Evolutionary conservation across 495 filamentous ascomycete species (phyloP).

Genomic region (Penicillium chermesinum): DNA sequence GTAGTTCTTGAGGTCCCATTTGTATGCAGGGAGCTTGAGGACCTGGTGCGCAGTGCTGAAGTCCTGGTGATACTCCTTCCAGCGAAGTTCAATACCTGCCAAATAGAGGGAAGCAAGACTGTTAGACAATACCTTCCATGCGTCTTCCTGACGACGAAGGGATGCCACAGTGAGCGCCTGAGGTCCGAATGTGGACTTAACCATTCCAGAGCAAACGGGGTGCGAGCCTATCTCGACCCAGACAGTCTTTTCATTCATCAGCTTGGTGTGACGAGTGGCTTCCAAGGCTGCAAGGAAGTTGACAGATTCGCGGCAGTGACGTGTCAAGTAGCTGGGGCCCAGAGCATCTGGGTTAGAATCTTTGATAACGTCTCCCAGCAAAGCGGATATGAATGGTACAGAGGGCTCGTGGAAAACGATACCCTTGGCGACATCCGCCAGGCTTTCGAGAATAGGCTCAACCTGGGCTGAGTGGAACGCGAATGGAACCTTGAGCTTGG

Average conservation of each 20-base stretch:
- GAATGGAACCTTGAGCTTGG: constrained; percentile 65
- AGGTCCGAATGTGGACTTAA: constrained; percentile 60
- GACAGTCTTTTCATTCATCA: constrained; percentile 40
- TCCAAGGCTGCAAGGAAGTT: constrained; percentile 64
- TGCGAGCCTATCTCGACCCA: constrained; percentile 67
- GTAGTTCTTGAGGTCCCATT: constrained; percentile 75
- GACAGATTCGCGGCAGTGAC: constrained; percentile 67
- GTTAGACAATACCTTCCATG: constrained; percentile 59
- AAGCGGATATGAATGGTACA: constrained; percentile 70
- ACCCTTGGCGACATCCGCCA: constrained; percentile 52
- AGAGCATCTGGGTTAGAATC: constrained; percentile 49
- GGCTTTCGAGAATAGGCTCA: constrained; percentile 65
- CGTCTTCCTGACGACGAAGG: constrained; percentile 49
- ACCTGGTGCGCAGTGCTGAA: constrained; percentile 57
- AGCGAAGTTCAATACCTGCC: constrained; percentile 63
- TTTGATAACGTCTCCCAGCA: constrained; percentile 55
- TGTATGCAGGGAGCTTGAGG: constrained; percentile 66
- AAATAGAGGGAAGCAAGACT: constrained; percentile 58
- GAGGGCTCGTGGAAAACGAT: constrained; percentile 56
- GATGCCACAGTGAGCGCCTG: constrained; percentile 55
- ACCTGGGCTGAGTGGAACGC: constrained; percentile 82
- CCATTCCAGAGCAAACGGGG: constrained; percentile 62
- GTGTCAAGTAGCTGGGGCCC: constrained; percentile 54
- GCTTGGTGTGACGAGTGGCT: constrained; percentile 43
- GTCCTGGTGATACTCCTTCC: constrained; percentile 75